Percentiles rank a stretch among this genome's conserved stretches.
These are phyloP conservation scores for Prunus davidiana DNA, from an alignment of 306 rosid genomes.

Conservation along the genomic window DNA sequence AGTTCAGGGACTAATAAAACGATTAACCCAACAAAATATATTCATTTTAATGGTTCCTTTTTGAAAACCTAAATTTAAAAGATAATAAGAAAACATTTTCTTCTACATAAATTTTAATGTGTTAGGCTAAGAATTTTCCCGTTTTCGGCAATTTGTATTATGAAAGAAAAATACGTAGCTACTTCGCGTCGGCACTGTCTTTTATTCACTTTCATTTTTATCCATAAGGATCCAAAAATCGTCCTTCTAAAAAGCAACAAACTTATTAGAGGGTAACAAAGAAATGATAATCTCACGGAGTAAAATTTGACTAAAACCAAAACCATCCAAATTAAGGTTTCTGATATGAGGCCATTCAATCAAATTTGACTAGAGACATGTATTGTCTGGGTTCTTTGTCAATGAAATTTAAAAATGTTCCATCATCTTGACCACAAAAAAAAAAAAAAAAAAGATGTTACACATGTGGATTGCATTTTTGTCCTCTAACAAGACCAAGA, in stretches of 20 bases:
- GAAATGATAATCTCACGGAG: background rate
- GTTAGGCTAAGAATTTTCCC: too few species aligned
- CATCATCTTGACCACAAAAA: background rate
- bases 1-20: too few species aligned
- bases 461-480: background rate
- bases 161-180: too few species aligned
- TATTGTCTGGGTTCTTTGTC: background rate
- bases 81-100: background rate
- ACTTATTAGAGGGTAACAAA: background rate
- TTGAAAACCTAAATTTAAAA: too few species aligned
- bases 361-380: conserved; percentile 8
- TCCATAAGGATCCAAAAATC: background rate
- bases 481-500: conserved; percentile 7
- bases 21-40: too few species aligned
- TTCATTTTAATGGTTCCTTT: too few species aligned
- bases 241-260: background rate
- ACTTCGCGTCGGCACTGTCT: too few species aligned
- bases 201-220: too few species aligned
- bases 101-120: background rate
- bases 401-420: background rate
- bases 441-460: background rate
- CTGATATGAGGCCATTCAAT: background rate
- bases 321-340: background rate
- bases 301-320: conserved; percentile 19
- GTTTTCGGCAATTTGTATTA: too few species aligned